phyloP scores from a whole-genome alignment of 1,139 yeast species.

The Tardiomyces depauwii region DNA sequence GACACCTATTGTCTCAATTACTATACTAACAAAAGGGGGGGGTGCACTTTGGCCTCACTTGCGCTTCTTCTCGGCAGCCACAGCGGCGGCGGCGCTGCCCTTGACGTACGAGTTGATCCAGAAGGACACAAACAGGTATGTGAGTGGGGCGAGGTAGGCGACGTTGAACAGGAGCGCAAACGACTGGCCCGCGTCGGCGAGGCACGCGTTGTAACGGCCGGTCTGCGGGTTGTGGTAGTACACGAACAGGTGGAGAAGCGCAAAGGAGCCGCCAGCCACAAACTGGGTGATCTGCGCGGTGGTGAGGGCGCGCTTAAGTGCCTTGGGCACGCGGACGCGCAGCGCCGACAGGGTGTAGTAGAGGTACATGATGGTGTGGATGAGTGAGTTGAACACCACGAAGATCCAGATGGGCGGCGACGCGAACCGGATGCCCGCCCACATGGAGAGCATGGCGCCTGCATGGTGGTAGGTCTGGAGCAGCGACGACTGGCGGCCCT shows the following conservation, averaged over 20 bases:
- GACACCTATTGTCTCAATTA: no score
- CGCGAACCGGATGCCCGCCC: conserved; percentile 64
- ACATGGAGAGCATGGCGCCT: conserved; percentile 77
- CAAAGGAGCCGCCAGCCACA: conserved; percentile 59
- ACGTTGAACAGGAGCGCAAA: conserved; percentile 55
- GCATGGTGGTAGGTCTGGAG: conserved; percentile 72
- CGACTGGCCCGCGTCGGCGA: conserved; percentile 50
- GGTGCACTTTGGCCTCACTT: no score
- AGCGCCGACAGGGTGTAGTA: conserved; percentile 58
- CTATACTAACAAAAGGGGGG: no score
- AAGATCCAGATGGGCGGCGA: conserved; percentile 77
- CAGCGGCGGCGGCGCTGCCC: background rate
- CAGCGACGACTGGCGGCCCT: conserved; percentile 58
- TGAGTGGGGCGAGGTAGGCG: conserved; percentile 56
- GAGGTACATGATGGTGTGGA: conserved; percentile 67
- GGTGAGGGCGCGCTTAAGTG: conserved; percentile 51
- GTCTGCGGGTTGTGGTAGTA: conserved; percentile 43
- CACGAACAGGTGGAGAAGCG: conserved; percentile 51
- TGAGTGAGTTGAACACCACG: conserved; percentile 68
- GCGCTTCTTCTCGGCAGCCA: background rate
- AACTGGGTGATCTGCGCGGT: conserved; percentile 64
- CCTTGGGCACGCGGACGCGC: conserved; percentile 46
- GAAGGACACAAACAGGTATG: conserved; percentile 57
- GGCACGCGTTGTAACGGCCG: conserved; percentile 40
- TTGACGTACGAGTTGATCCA: background rate